phyloP scores from a whole-genome alignment of 1,139 yeast species.

The Insectozyma bohioensis region DNA sequence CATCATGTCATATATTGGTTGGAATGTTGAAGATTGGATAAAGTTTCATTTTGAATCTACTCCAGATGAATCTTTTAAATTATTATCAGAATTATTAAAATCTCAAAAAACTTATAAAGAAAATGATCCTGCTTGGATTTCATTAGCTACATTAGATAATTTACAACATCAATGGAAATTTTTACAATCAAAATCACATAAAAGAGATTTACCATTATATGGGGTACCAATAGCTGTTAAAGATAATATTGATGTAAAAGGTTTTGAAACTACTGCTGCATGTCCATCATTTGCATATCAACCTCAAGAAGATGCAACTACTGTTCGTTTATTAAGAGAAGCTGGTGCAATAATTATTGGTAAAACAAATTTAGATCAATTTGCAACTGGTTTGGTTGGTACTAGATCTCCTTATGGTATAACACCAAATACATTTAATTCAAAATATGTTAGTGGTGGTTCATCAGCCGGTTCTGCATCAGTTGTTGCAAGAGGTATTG shows the following conservation, averaged over 20 bases:
- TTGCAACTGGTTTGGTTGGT: constrained; percentile 96
- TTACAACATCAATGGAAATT: constrained; percentile 77
- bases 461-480: constrained; percentile 95
- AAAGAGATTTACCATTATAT: constrained; percentile 56
- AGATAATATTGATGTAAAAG: constrained; percentile 88
- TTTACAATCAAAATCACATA: constrained; percentile 61
- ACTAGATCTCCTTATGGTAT: constrained; percentile 91
- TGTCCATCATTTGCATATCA: constrained; percentile 78
- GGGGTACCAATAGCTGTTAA: constrained; percentile 96
- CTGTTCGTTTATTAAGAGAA: constrained; percentile 65
- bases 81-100: constrained; percentile 47
- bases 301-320: constrained; percentile 71
- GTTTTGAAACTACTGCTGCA: constrained; percentile 88
- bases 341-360: constrained; percentile 93
- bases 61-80: constrained; percentile 57
- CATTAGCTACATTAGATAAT: constrained; percentile 61
- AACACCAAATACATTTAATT: constrained; percentile 75
- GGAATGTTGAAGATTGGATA: constrained; percentile 62
- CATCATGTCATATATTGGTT: constrained; percentile 25
- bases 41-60: constrained; percentile 63
- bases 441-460: constrained; percentile 85
- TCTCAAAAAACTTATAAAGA: constrained; percentile 46
- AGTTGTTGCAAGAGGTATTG: constrained; percentile 84
- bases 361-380: constrained; percentile 91
- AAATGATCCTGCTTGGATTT: constrained; percentile 94